Evolutionary conservation across 2,329 filamentous ascomycete genomes (phyloP).

Genomic region (Colletotrichum eremochloae): DNA sequence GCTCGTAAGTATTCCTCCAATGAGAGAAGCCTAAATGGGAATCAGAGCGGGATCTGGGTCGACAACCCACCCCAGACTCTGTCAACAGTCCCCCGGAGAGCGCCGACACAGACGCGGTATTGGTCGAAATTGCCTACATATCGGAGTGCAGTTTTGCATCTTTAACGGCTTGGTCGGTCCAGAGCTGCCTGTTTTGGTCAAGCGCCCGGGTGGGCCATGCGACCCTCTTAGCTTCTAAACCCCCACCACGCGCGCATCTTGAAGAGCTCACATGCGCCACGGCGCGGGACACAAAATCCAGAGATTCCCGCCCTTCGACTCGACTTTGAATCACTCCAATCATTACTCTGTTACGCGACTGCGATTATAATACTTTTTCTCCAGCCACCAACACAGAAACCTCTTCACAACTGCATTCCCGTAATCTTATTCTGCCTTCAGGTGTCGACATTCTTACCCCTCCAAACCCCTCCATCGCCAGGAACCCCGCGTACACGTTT

Average conservation of each 20-base stretch:
- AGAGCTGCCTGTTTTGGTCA: conserved; percentile 37
- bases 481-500: not conserved
- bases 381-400: not conserved
- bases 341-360: not conserved
- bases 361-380: not conserved
- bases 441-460: not conserved
- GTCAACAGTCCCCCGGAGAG: conserved; percentile 25
- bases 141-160: conserved; percentile 18
- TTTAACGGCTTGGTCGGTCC: conserved; percentile 29
- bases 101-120: conserved; percentile 18
- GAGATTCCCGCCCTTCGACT: conserved; percentile 1
- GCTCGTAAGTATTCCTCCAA: conserved; percentile 25
- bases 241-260: conserved; percentile 32
- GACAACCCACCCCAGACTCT: conserved; percentile 12
- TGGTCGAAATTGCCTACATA: conserved; percentile 6
- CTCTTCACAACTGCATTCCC: not conserved
- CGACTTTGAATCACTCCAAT: not conserved
- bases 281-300: conserved; percentile 12
- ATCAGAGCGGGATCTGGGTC: conserved; percentile 17
- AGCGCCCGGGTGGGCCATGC: conserved; percentile 31
- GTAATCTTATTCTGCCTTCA: not conserved
- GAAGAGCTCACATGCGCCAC: conserved; percentile 31
- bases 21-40: conserved; percentile 18
- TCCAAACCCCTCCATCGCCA: not conserved
- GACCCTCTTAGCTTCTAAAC: conserved; percentile 8